Conservation (phyloP, 2,329 filamentous ascomycete species). For the Bipolaris oryzae region DNA sequence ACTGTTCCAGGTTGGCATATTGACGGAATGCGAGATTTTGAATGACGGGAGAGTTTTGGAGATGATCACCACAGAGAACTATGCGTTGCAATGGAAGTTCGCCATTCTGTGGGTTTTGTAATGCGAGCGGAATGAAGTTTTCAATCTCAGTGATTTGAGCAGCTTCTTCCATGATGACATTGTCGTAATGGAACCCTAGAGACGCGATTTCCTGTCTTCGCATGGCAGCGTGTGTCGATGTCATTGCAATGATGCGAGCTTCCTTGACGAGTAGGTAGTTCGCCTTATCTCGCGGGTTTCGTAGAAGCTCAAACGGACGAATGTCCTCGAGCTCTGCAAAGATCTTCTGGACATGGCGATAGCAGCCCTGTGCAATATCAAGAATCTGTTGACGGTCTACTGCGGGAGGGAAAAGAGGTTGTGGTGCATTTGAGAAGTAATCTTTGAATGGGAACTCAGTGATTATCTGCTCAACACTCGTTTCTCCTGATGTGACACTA, state of each 20-base stretch:
- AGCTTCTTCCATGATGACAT: constrained; percentile 97
- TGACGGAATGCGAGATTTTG: constrained; percentile 93
- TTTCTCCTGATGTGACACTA: constrained; percentile 61
- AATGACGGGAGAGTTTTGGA: constrained; percentile 94
- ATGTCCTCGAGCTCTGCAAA: constrained; percentile 93
- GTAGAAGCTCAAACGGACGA: constrained; percentile 90
- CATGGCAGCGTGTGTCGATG: constrained; percentile 96
- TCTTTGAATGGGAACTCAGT: constrained; percentile 82
- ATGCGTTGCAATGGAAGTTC: constrained; percentile 81
- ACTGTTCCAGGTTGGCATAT: constrained; percentile 95
- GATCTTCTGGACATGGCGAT: constrained; percentile 85
- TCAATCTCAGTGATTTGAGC: constrained; percentile 98
- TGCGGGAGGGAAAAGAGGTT: constrained; percentile 77
- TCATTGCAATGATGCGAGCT: constrained; percentile 98
- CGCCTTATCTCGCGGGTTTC: constrained; percentile 86
- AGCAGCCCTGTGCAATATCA: constrained; percentile 82
- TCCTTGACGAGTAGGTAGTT: constrained; percentile 96
- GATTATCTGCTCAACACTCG: constrained; percentile 67
- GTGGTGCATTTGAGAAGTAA: constrained; percentile 87
- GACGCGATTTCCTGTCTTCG: constrained; percentile 85
- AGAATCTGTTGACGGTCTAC: constrained; percentile 69
- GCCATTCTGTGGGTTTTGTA: constrained; percentile 79
- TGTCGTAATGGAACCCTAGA: constrained; percentile 97
- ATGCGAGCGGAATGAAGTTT: constrained; percentile 91
- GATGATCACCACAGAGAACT: constrained; percentile 91